These are phyloP conservation scores for Plasmodium inui DNA, from an alignment of 169 alveolate genomes.

Conservation along the genomic window DNA sequence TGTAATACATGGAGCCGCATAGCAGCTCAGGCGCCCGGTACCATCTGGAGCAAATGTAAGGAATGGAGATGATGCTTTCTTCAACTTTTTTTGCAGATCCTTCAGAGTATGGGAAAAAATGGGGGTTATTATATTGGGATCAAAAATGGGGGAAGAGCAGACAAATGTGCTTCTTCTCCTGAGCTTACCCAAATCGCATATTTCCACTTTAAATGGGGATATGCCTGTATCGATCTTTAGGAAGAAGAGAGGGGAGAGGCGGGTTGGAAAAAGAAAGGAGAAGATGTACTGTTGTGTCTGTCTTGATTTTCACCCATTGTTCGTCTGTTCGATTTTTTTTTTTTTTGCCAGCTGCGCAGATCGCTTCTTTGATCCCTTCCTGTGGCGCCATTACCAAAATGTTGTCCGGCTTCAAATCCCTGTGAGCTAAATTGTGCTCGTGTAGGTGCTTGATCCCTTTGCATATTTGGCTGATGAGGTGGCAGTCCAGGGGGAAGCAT, in stretches of 20 bases:
- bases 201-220: conserved; percentile 75
- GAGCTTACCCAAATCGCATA: conserved; percentile 82
- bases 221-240: conserved; percentile 78
- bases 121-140: background rate
- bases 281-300: background rate
- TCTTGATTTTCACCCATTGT: background rate
- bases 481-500: background rate
- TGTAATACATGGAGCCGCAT: conserved; percentile 80
- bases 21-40: conserved; percentile 85
- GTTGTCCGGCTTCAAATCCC: conserved; percentile 86
- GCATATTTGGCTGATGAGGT: conserved; percentile 76
- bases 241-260: background rate
- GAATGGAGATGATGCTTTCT: conserved; percentile 77
- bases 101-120: conserved; percentile 27
- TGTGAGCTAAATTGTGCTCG: conserved; percentile 79
- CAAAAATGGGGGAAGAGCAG: background rate
- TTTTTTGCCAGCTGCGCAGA: background rate
- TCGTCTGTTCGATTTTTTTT: background rate
- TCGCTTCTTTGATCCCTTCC: background rate
- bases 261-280: background rate
- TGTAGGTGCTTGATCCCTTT: conserved; percentile 80
- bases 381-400: conserved; percentile 72
- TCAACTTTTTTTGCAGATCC: conserved; percentile 77
- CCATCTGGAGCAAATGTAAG: conserved; percentile 86
- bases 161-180: conserved; percentile 1